phyloP scores from a whole-genome alignment of 306 rosid genomes.

The Acacia confusa region DNA sequence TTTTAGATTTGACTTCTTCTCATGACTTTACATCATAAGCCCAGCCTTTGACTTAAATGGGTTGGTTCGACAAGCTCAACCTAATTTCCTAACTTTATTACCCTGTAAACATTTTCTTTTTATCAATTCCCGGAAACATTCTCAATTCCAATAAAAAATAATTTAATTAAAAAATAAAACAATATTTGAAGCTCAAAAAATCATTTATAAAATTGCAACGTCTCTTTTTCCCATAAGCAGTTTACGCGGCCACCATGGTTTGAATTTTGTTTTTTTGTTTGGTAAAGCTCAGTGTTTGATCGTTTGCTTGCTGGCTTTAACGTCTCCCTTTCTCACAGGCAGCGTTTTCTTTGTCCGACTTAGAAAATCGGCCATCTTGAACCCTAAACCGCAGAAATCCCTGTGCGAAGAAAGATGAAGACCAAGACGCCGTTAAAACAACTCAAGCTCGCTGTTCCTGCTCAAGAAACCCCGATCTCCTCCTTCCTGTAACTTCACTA shows the following conservation, averaged over 20 bases:
- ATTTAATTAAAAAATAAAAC: too few relatives aligned
- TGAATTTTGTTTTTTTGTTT: slow-evolving; percentile 29
- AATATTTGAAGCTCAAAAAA: too few relatives aligned
- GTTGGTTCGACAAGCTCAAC: accelerated
- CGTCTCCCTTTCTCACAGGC: slow-evolving; percentile 1
- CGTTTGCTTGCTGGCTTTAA: slow-evolving; percentile 22
- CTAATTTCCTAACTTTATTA: too few relatives aligned
- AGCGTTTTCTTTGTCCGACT: not conserved
- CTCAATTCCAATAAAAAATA: too few relatives aligned
- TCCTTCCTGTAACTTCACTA: slow-evolving; percentile 66
- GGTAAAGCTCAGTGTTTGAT: slow-evolving; percentile 30
- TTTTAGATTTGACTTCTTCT: too few relatives aligned
- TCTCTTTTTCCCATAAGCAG: too few relatives aligned
- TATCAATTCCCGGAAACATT: accelerated
- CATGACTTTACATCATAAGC: too few relatives aligned
- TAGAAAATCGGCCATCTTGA: not conserved
- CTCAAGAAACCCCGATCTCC: slow-evolving; percentile 72
- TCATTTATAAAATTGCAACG: too few relatives aligned
- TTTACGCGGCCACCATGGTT: slow-evolving; percentile 47
- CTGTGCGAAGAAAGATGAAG: slow-evolving; percentile 51
- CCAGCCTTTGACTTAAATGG: too few relatives aligned
- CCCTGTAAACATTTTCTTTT: too few relatives aligned
- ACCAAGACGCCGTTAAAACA: slow-evolving; percentile 84
- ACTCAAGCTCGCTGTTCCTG: slow-evolving; percentile 87
- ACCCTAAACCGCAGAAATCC: slow-evolving; percentile 10